Conservation (phyloP, 257 asterid species). For the Handroanthus guayacan region DNA sequence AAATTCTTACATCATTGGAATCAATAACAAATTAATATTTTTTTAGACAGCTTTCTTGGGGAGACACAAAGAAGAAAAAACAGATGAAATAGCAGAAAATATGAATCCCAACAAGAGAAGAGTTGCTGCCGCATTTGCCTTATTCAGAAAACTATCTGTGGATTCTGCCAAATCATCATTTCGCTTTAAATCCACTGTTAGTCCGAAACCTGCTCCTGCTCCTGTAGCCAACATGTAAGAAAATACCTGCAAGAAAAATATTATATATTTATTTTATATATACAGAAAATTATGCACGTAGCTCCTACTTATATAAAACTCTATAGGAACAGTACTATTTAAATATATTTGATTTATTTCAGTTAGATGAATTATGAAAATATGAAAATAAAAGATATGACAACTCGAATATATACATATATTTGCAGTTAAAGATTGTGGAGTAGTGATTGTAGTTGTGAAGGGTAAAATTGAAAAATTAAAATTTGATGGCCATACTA, state of each 20-base stretch:
- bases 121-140: constrained; percentile 49
- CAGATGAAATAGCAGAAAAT: constrained; percentile 48
- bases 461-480: too few relatives aligned
- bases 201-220: constrained; percentile 59
- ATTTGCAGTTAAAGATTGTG: too few relatives aligned
- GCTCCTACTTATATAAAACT: too few relatives aligned
- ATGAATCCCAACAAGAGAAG: constrained; percentile 47
- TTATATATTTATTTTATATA: too few relatives aligned
- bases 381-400: too few relatives aligned
- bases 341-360: too few relatives aligned
- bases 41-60: constrained; percentile 25
- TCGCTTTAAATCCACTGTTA: constrained; percentile 52
- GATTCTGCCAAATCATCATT: constrained; percentile 1
- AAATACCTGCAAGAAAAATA: constrained; percentile 25
- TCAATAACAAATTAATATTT: background rate
- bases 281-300: too few relatives aligned
- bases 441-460: too few relatives aligned
- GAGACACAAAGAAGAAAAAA: constrained; percentile 47
- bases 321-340: too few relatives aligned
- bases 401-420: too few relatives aligned
- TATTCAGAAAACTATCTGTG: constrained; percentile 40
- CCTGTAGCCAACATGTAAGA: constrained; percentile 56
- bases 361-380: too few relatives aligned
- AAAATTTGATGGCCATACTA: too few relatives aligned
- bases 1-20: background rate